Evolutionary conservation across 768 basidiomycete species (phyloP), one percentile per base, ranked within the genome.

Genomic region (Rhodosporidiobolus sp.): DNA sequence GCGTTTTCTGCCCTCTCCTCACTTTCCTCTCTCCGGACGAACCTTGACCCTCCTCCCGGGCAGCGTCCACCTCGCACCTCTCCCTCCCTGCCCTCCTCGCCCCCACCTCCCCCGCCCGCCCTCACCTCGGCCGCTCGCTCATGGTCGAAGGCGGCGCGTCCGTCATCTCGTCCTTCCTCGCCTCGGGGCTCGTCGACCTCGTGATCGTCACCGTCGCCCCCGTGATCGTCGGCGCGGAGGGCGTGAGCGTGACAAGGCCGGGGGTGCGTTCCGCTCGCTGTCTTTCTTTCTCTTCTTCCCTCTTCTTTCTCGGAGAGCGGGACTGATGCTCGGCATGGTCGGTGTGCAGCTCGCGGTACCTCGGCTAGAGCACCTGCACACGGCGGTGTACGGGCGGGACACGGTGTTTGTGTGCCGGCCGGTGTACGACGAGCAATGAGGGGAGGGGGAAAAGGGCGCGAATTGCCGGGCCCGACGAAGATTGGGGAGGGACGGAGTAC

Each of bases 111-210:
- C 32, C 38, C 34, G 9, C 50, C 10, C n/a, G n/a, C 8, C 38
- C 12, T 17, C 9, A 17, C 24, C 26, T 67, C 54, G 70, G 70
- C 81, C 85, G 35, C 80, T 90, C 43, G 19, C 82, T 97, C 65
- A 99, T 99, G 95, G 90, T 97, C 11, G 96, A 99, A 83, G 96
- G 96, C 63, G 96, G 96, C 24, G 90, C 92, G 16, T 82, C 83
- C 16, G 84, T 99, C 73, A 92, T 99, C 67, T 83, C 85, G 11
- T 87, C 90, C 1, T 91, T 92, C 82, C 81, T 93, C 2, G 58
- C 76, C 57, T 52, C 74, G 52, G 78, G 79, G 38, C 70, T 86
- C 20, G 84, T 95, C 10, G 90, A 97, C 80, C 84, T 85, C 20
- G 78, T 96, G 28, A 85, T 98, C 56, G 83, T 97, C 56, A 98